phyloP scores from a whole-genome alignment of 495 filamentous ascomycete genomes.

The Annulohypoxylon nitens region DNA sequence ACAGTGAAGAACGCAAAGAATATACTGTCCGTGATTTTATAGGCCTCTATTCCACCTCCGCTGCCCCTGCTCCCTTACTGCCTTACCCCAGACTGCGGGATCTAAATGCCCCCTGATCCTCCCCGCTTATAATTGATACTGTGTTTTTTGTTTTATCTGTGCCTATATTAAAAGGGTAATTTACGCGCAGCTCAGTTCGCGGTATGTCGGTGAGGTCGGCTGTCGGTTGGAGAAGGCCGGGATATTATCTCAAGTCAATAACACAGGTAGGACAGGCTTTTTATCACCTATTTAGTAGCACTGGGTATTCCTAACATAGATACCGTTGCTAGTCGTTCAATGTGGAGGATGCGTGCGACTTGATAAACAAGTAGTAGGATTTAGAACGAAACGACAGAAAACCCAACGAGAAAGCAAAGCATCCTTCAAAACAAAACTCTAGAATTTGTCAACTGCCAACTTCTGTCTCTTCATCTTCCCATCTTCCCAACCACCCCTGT shows the following conservation, averaged over 20 bases:
- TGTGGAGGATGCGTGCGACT: neutral
- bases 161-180: slow-evolving; percentile 7
- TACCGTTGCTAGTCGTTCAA: neutral
- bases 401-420: neutral
- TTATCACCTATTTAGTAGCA: no score
- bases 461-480: neutral
- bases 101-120: slow-evolving; percentile 20
- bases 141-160: slow-evolving; percentile 5
- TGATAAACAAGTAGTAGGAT: slow-evolving; percentile 1
- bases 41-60: neutral
- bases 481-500: neutral
- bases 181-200: slow-evolving; percentile 9
- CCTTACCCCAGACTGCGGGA: slow-evolving; percentile 24
- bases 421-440: neutral
- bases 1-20: slow-evolving; percentile 12
- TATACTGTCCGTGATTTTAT: slow-evolving; percentile 18
- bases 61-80: neutral
- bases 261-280: neutral
- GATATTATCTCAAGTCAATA: slow-evolving; percentile 3
- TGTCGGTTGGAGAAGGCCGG: slow-evolving; percentile 8
- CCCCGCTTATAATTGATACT: slow-evolving; percentile 9
- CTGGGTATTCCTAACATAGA: neutral
- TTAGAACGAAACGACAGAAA: neutral
- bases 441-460: neutral
- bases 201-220: slow-evolving; percentile 6